phyloP scores from a whole-genome alignment of 1,139 yeast genomes.

The Suhomyces bribrorum region DNA sequence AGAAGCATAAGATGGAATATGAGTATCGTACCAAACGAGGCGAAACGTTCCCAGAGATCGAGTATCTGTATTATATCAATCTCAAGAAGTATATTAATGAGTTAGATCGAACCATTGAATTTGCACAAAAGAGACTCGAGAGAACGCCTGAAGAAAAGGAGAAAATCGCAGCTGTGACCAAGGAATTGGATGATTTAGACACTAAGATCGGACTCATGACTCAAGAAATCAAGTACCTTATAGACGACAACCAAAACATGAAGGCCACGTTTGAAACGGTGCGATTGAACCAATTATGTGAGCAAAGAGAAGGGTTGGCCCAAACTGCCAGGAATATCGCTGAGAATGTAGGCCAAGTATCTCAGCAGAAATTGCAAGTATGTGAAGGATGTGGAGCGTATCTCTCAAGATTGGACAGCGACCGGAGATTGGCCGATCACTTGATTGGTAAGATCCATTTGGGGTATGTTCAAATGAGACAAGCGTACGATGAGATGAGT shows the following conservation, averaged over 20 bases:
- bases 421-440: constrained; percentile 87
- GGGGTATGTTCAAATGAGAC: constrained; percentile 76
- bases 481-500: constrained; percentile 53
- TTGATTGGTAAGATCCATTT: constrained; percentile 85
- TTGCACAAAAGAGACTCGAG: constrained; percentile 68
- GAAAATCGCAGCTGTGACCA: constrained; percentile 61
- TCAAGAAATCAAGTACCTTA: constrained; percentile 66
- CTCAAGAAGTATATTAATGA: constrained; percentile 60
- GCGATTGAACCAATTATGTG: constrained; percentile 44
- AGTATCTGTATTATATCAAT: constrained; percentile 62
- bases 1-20: constrained; percentile 74
- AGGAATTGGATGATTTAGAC: constrained; percentile 68
- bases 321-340: constrained; percentile 59
- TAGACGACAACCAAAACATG: constrained; percentile 50
- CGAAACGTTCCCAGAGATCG: constrained; percentile 65
- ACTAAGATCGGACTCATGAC: constrained; percentile 65
- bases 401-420: constrained; percentile 83
- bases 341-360: constrained; percentile 80
- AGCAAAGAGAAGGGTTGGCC: constrained; percentile 50
- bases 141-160: constrained; percentile 77
- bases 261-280: constrained; percentile 54
- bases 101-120: constrained; percentile 64
- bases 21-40: constrained; percentile 57
- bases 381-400: constrained; percentile 93
- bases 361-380: constrained; percentile 88